phyloP scores from a whole-genome alignment of 2,329 filamentous ascomycete genomes.

The Colletotrichum brevisporum region DNA sequence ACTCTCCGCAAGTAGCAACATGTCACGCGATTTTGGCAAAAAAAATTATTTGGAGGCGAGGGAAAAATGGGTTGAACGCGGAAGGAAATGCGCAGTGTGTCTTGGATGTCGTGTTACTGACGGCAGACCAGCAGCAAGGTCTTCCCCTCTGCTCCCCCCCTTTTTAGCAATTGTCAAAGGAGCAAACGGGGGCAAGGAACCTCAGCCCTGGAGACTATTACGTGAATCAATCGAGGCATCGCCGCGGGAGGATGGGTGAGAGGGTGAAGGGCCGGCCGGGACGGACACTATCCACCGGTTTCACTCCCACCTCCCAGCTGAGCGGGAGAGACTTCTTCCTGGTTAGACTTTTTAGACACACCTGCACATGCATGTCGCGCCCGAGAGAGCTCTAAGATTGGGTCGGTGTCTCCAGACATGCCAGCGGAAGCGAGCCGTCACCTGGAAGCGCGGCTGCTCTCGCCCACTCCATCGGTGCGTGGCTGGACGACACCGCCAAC shows the following conservation, averaged over 20 bases:
- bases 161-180: neutral
- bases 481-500: neutral
- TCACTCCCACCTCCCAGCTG: constrained; percentile 27
- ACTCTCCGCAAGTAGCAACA: constrained; percentile 28
- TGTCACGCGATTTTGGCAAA: constrained; percentile 24
- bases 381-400: constrained; percentile 2
- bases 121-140: constrained; percentile 3
- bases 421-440: neutral
- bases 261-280: neutral
- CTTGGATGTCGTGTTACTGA: constrained; percentile 21
- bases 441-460: neutral
- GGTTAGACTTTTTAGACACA: neutral
- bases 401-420: neutral
- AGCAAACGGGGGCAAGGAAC: neutral
- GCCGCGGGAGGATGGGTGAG: neutral
- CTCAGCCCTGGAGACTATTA: constrained; percentile 10
- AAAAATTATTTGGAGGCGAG: constrained; percentile 17
- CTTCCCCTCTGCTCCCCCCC: neutral
- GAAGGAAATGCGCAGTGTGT: constrained; percentile 1
- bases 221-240: constrained; percentile 26
- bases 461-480: constrained; percentile 1
- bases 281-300: neutral
- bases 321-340: constrained; percentile 23
- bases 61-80: constrained; percentile 6
- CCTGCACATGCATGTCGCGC: constrained; percentile 9